Evolutionary conservation across 2,329 filamentous ascomycete species (phyloP), one percentile per base, ranked within the genome.

Genomic region (Botrytis pseudocinerea): DNA sequence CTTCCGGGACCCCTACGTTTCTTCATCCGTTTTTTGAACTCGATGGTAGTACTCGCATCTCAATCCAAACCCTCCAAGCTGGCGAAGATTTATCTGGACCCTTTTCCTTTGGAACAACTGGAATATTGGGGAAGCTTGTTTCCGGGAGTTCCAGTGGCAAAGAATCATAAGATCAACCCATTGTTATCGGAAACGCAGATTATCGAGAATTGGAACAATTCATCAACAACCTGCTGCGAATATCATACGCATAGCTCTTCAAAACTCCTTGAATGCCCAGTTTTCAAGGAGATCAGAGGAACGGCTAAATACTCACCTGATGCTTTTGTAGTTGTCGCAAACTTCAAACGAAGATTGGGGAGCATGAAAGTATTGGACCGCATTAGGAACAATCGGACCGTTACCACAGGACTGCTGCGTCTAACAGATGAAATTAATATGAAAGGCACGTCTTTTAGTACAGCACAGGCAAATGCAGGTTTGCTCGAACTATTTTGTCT

Each of bases 191-290:
- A 48, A 8, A 6, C 18, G 4, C 7, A 25, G 51, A 65, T 48
- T 25, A 25, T 16, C 20, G 63, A 51, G 32, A 35, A n/a, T 38
- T 14, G 46, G 28, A 65, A 38, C 20, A 16, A 28, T 4, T n/a
- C 63, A n/a, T 65, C 63, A 2, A 65, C 63, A 65, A 48, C 42
- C 44, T 65, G 62, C 14, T 65, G 63, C 32, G 44, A 65, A 18
- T 48, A 51, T 51, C 44, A 65, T 51, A 65, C 46, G 5, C 63
- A 65, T 38, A 4, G 16, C 14, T 18, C 44, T 18, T 25, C 8
- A 12, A 44, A 65, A 14, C 18, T 65, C 6, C 32, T 65, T 9
- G 63, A 51, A 38, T 65, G 63, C 8, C 63, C 63, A n/a, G 8
- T 65, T n/a, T 65, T 65, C 28, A 48, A 51, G 1, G 63, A 65